Evolutionary conservation across 345 rosid genomes (phyloP).

Genomic region (Punica granatum): DNA sequence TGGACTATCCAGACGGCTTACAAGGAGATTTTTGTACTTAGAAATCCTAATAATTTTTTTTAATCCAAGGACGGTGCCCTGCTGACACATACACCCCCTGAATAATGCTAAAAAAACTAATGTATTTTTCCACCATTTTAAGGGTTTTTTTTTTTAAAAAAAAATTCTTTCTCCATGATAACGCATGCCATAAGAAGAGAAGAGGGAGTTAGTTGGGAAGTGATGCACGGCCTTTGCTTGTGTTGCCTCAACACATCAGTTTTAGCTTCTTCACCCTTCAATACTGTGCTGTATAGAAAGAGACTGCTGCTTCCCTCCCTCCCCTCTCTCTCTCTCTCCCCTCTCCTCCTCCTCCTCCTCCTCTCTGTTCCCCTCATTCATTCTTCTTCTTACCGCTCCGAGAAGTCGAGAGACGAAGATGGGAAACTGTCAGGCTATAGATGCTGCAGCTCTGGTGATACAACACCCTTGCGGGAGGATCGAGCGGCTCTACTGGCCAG

Average conservation of each 20-base stretch:
- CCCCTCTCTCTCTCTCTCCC: neutral
- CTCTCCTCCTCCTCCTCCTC: constrained; percentile 10
- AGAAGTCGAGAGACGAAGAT: constrained; percentile 16
- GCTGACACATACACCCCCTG: too few species aligned
- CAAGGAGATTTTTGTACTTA: too few species aligned
- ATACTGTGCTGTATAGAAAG: constrained; percentile 53
- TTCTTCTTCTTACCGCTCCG: neutral
- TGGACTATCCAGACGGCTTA: too few species aligned
- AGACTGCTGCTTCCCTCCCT: constrained; percentile 18
- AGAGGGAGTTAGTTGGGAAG: constrained; percentile 6
- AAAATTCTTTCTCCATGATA: neutral
- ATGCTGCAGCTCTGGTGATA: constrained; percentile 87
- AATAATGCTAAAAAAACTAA: too few species aligned
- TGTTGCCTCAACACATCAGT: neutral
- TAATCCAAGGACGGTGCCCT: too few species aligned
- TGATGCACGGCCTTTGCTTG: neutral
- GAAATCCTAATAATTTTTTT: too few species aligned
- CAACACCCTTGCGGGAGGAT: constrained; percentile 82
- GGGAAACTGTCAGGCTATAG: constrained; percentile 98
- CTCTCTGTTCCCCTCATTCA: neutral
- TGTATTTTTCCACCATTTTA: too few species aligned
- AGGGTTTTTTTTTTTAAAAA: too few species aligned
- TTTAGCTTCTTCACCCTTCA: constrained; percentile 10
- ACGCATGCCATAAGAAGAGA: constrained; percentile 11
- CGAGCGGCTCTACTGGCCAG: constrained; percentile 72